Evolutionary conservation across 1,284 basidiomycete genomes (phyloP).

Genomic region (Mycosarcoma maydis): DNA sequence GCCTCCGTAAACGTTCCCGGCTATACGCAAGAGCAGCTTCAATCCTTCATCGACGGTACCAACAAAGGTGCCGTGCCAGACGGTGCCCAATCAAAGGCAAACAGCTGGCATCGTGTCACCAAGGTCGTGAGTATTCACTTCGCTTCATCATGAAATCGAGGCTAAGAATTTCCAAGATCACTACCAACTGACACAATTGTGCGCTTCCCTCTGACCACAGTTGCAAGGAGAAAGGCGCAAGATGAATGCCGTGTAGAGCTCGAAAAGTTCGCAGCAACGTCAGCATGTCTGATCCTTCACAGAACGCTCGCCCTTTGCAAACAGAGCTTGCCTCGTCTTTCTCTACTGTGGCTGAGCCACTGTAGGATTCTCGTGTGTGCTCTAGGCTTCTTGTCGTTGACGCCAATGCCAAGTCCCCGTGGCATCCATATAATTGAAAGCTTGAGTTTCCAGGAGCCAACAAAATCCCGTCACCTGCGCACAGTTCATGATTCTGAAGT

Average conservation of each 20-base stretch:
- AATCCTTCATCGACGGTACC: constrained; percentile 45
- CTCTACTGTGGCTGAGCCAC: too few species aligned
- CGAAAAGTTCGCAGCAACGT: neutral
- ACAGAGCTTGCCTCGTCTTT: neutral
- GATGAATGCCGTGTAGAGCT: constrained; percentile 28
- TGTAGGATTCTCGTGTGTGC: too few species aligned
- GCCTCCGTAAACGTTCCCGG: constrained; percentile 57
- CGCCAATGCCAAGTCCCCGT: too few species aligned
- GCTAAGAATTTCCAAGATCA: too few species aligned
- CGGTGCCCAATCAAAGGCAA: constrained; percentile 53
- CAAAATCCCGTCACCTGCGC: too few species aligned
- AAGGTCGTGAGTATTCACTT: constrained; percentile 54
- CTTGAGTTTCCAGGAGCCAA: too few species aligned
- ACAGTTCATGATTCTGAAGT: too few species aligned
- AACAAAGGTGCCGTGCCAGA: constrained; percentile 26
- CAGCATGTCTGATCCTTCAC: neutral
- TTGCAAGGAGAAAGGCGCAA: constrained; percentile 57
- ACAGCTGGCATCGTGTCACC: constrained; percentile 58
- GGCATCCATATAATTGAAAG: too few species aligned
- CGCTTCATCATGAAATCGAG: neutral
- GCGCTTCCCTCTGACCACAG: constrained; percentile 6
- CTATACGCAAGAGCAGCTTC: constrained; percentile 47
- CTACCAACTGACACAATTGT: neutral
- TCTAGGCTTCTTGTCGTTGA: too few species aligned
- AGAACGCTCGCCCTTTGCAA: too few species aligned